Evolutionary conservation across 176 grass and related monocot genomes (phyloP).

Genomic region (Rhynchospora breviuscula): DNA sequence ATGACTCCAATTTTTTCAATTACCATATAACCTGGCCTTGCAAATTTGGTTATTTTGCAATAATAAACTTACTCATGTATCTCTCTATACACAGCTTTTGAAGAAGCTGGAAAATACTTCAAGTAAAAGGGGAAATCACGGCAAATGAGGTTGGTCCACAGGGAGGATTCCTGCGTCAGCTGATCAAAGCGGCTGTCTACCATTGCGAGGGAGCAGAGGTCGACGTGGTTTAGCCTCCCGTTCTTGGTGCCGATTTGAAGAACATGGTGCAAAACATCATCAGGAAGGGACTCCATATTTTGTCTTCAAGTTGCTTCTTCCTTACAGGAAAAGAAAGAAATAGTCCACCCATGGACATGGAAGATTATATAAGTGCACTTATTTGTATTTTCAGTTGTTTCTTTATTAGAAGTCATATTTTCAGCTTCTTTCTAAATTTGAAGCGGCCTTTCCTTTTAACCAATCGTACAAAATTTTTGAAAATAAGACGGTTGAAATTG

Average conservation of each 20-base stretch:
- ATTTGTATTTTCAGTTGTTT: no score
- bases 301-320: no score
- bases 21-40: background rate
- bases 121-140: background rate
- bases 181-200: background rate
- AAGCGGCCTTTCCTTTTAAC: no score
- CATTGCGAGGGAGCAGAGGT: constrained; percentile 11
- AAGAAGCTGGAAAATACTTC: background rate
- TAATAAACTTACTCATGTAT: background rate
- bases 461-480: no score
- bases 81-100: background rate
- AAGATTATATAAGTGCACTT: no score
- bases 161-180: background rate
- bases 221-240: background rate
- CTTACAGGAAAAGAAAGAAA: no score
- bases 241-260: background rate
- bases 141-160: background rate
- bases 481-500: no score
- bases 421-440: no score
- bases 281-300: constrained; percentile 14
- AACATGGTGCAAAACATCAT: constrained; percentile 12
- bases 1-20: background rate
- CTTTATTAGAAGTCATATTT: no score
- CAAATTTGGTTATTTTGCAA: background rate
- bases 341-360: no score